Conservation (phyloP, 192 early-diverging fungal species). For the Oehlia diaphana region DNA sequence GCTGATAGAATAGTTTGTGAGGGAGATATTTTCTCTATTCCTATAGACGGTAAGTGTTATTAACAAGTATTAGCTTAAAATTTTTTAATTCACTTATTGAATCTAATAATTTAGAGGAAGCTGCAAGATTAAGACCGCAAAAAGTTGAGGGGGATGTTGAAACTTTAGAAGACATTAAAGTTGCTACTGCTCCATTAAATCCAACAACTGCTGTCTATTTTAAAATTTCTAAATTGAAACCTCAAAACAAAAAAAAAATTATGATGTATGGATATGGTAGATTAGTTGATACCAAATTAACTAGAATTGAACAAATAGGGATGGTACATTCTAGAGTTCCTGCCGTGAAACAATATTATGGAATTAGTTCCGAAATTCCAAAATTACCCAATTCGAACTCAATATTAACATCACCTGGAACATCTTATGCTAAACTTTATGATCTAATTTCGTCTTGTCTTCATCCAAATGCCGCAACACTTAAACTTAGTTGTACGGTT, state of each 20-base stretch:
- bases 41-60: constrained; percentile 55
- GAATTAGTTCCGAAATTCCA: constrained; percentile 34
- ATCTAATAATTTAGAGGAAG: constrained; percentile 42
- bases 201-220: constrained; percentile 50
- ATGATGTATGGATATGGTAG: not conserved
- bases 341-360: constrained; percentile 30
- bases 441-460: constrained; percentile 69
- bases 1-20: constrained; percentile 64
- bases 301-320: constrained; percentile 66
- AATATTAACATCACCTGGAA: constrained; percentile 32
- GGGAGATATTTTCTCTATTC: constrained; percentile 66
- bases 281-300: constrained; percentile 51
- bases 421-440: constrained; percentile 49
- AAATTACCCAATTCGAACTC: constrained; percentile 38
- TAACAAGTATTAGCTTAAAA: not conserved
- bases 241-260: constrained; percentile 22
- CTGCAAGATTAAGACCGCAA: constrained; percentile 43
- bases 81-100: constrained; percentile 6
- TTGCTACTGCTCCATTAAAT: constrained; percentile 6
- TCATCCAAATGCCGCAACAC: constrained; percentile 69
- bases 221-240: constrained; percentile 48
- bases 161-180: constrained; percentile 37
- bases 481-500: constrained; percentile 68
- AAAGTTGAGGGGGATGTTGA: constrained; percentile 43
- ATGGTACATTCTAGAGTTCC: constrained; percentile 62